Conservation (phyloP, 2,329 filamentous ascomycete genomes). For the Phialophora tarda region DNA sequence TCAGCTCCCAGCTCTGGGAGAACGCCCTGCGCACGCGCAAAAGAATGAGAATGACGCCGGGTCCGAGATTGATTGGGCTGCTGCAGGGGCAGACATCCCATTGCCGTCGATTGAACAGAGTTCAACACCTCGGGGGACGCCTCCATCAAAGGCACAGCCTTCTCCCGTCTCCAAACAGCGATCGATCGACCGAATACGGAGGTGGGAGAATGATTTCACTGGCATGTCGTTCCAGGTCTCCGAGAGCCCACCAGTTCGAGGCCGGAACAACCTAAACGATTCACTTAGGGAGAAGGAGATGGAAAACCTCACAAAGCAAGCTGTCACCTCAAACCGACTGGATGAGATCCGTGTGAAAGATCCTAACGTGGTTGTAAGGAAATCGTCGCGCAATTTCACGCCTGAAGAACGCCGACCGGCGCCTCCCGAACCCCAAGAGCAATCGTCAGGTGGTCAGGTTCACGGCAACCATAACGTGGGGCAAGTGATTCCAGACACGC, state of each 20-base stretch:
- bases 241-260: slow-evolving; percentile 43
- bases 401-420: slow-evolving; percentile 27
- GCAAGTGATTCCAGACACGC: slow-evolving; percentile 47
- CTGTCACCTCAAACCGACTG: slow-evolving; percentile 36
- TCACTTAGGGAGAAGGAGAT: slow-evolving; percentile 40
- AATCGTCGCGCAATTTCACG: slow-evolving; percentile 33
- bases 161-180: slow-evolving; percentile 31
- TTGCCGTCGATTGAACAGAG: slow-evolving; percentile 35
- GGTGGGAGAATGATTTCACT: slow-evolving; percentile 43
- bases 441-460: background rate
- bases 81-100: slow-evolving; percentile 36
- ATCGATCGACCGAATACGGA: slow-evolving; percentile 38
- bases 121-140: slow-evolving; percentile 34
- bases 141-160: slow-evolving; percentile 29
- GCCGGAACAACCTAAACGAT: slow-evolving; percentile 31
- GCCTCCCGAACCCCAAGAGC: slow-evolving; percentile 21
- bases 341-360: slow-evolving; percentile 36
- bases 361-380: slow-evolving; percentile 32
- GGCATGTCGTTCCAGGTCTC: slow-evolving; percentile 43
- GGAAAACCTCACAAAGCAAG: slow-evolving; percentile 34
- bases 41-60: slow-evolving; percentile 11
- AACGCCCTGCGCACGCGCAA: slow-evolving; percentile 3
- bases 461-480: slow-evolving; percentile 35
- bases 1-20: slow-evolving; percentile 33
- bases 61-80: slow-evolving; percentile 39